Conservation (phyloP, 768 basidiomycete species). For the Psilocybe tampanensis region DNA sequence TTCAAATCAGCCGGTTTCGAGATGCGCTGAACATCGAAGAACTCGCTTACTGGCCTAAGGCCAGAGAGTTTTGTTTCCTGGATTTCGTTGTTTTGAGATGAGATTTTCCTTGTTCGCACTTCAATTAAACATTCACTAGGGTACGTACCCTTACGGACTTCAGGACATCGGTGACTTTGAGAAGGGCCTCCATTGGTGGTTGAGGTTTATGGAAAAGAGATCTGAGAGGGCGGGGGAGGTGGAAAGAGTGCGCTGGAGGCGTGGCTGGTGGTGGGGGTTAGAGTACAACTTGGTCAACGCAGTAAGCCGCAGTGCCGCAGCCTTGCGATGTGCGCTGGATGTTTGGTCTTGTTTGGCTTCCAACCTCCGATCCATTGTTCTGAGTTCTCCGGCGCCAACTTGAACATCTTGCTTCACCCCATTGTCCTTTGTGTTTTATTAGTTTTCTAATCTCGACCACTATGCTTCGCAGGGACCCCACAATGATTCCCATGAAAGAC, state of each 20-base stretch:
- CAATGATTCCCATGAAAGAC: conserved; percentile 76
- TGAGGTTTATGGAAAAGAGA: conserved; percentile 10
- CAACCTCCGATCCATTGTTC: conserved; percentile 19
- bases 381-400: conserved; percentile 1
- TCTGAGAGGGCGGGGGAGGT: conserved; percentile 11
- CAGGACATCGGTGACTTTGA: conserved; percentile 69
- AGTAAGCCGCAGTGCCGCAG: conserved; percentile 22
- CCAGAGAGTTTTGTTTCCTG: conserved; percentile 83
- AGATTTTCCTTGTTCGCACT: not conserved
- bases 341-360: conserved; percentile 19
- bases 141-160: conserved; percentile 68
- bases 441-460: not conserved
- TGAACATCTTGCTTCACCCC: not conserved
- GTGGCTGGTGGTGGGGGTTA: conserved; percentile 15
- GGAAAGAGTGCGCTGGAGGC: conserved; percentile 16
- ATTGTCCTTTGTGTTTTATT: not conserved
- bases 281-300: conserved; percentile 20
- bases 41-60: conserved; percentile 72
- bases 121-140: not conserved
- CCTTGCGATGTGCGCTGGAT: conserved; percentile 14
- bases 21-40: conserved; percentile 82
- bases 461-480: conserved; percentile 81
- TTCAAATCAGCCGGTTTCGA: conserved; percentile 86
- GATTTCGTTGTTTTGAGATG: not conserved
- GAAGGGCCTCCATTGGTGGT: conserved; percentile 59